A percentile compares a stretch with the other conserved stretches of the same genome.
phyloP scores from a whole-genome alignment of 768 basidiomycete genomes.

The Tricholoma hemisulphureum region DNA sequence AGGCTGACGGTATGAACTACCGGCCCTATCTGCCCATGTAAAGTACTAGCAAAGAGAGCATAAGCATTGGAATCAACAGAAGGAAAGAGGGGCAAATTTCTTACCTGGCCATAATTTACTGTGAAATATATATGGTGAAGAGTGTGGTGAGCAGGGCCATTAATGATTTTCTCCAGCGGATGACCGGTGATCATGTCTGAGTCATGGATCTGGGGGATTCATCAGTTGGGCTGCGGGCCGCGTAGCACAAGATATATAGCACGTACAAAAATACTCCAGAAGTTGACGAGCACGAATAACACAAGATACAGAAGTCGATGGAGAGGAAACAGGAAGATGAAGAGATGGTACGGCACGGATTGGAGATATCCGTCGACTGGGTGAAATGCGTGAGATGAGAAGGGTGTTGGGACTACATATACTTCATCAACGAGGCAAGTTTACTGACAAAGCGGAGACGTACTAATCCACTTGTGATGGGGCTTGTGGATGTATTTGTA shows the following conservation, averaged over 20 bases:
- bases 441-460: constrained; percentile 30
- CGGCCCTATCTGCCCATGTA: constrained; percentile 86
- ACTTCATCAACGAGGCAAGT: constrained; percentile 6
- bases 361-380: constrained; percentile 93
- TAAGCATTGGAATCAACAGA: constrained; percentile 11
- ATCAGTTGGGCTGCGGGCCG: not conserved
- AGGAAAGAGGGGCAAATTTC: constrained; percentile 15
- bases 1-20: constrained; percentile 89
- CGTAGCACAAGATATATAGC: not conserved
- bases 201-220: constrained; percentile 81
- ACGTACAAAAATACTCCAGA: constrained; percentile 88
- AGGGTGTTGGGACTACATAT: constrained; percentile 86
- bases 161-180: constrained; percentile 84
- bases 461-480: constrained; percentile 98
- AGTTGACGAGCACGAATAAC: constrained; percentile 89
- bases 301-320: constrained; percentile 82
- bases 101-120: constrained; percentile 89
- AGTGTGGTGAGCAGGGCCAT: constrained; percentile 98
- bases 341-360: constrained; percentile 92
- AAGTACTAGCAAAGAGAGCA: constrained; percentile 73
- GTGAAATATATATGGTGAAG: constrained; percentile 97
- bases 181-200: constrained; percentile 98
- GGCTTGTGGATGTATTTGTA: constrained; percentile 97
- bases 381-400: constrained; percentile 97
- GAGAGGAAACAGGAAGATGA: constrained; percentile 86